Evolutionary conservation across 2,329 filamentous ascomycete genomes (phyloP).

Genomic region (Diaporthe sp.): DNA sequence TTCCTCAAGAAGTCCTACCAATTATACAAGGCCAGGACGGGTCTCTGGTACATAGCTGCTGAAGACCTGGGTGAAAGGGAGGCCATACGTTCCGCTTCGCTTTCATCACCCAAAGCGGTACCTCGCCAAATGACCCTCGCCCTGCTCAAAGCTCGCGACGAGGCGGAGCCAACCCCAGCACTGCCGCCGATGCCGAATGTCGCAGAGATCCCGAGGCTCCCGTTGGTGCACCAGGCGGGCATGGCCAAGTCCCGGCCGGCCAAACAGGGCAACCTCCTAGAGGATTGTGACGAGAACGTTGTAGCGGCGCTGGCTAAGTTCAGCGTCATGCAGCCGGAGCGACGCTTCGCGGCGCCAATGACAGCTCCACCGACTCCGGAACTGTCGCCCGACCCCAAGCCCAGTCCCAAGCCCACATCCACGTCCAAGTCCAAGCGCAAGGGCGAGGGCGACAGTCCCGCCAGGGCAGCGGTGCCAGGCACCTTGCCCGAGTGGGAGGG

Average conservation of each 20-base stretch:
- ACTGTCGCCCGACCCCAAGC: not conserved
- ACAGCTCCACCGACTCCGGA: not conserved
- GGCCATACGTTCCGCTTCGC: not conserved
- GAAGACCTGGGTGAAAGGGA: not conserved
- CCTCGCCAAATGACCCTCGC: not conserved
- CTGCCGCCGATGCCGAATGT: not conserved
- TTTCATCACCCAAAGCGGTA: not conserved
- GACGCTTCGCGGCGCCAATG: not conserved
- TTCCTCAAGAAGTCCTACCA: slow-evolving; percentile 49
- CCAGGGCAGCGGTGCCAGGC: not conserved
- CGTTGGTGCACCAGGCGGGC: no score
- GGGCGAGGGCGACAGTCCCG: not conserved
- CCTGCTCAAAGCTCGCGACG: no score
- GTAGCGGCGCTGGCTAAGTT: not conserved
- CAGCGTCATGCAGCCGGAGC: not conserved
- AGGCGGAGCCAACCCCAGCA: not conserved
- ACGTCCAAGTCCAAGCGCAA: not conserved
- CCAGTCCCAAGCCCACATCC: not conserved
- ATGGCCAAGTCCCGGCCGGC: not conserved
- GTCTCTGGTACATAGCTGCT: not conserved
- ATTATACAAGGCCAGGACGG: slow-evolving; percentile 13
- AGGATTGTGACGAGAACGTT: not conserved
- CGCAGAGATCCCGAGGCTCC: not conserved
- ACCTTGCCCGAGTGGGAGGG: slow-evolving; percentile 41
- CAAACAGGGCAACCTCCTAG: not conserved